Evolutionary conservation across 805 yeast genomes (phyloP).

Genomic region (Pichia kluyveri): DNA sequence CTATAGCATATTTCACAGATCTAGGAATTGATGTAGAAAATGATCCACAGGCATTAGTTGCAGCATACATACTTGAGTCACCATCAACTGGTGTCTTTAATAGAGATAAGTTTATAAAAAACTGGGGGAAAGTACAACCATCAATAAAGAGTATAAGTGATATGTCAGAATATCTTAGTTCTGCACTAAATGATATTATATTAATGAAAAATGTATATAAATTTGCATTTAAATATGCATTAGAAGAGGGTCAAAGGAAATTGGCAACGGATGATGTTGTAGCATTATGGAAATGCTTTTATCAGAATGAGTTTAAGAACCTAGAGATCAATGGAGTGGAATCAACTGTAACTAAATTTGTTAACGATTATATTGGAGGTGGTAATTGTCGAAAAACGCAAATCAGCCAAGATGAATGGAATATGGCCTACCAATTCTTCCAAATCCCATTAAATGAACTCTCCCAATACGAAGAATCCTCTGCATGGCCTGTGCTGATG

Average conservation of each 20-base stretch:
- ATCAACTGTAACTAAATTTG: constrained; percentile 19
- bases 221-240: constrained; percentile 59
- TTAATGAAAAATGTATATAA: constrained; percentile 55
- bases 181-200: constrained; percentile 27
- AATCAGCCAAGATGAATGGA: constrained; percentile 75
- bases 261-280: constrained; percentile 53
- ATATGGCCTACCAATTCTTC: constrained; percentile 37
- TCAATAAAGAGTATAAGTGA: constrained; percentile 5
- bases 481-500: constrained; percentile 87
- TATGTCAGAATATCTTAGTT: constrained; percentile 15
- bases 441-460: constrained; percentile 22
- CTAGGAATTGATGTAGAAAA: constrained; percentile 60
- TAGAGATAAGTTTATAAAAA: constrained; percentile 38
- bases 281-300: constrained; percentile 70
- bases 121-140: constrained; percentile 41
- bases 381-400: constrained; percentile 31
- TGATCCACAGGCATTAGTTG: constrained; percentile 56
- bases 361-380: constrained; percentile 48
- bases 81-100: constrained; percentile 59
- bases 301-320: neutral
- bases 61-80: constrained; percentile 61
- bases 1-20: constrained; percentile 58
- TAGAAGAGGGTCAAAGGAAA: constrained; percentile 51
- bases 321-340: constrained; percentile 20
- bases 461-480: constrained; percentile 60